Conservation (phyloP, 495 filamentous ascomycete genomes). For the Neurospora sp. region DNA sequence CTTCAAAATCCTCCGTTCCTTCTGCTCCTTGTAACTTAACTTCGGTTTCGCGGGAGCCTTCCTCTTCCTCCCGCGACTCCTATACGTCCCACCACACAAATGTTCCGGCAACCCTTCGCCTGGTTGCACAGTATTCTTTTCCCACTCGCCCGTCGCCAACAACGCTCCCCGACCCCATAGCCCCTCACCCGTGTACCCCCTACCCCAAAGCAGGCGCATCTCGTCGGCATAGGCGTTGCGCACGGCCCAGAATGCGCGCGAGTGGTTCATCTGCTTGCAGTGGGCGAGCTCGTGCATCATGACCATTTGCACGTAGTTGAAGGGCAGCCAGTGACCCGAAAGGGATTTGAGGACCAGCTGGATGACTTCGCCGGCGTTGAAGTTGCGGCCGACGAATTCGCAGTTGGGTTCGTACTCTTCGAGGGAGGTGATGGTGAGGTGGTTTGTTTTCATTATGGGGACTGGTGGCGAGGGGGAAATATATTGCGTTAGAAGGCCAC, state of each 20-base stretch:
- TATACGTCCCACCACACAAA: conserved; percentile 61
- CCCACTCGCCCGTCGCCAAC: conserved; percentile 48
- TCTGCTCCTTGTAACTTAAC: conserved; percentile 51
- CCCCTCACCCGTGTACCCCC: conserved; percentile 63
- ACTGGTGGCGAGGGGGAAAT: conserved; percentile 22
- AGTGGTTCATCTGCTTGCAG: conserved; percentile 78
- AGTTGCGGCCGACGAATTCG: conserved; percentile 70
- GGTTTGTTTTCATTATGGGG: conserved; percentile 62
- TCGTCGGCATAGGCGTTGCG: conserved; percentile 55
- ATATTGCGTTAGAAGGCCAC: background rate
- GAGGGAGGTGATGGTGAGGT: conserved; percentile 58
- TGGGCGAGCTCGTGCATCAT: conserved; percentile 81
- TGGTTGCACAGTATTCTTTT: conserved; percentile 37
- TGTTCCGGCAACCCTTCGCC: conserved; percentile 48
- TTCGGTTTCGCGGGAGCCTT: conserved; percentile 33
- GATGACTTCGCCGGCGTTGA: conserved; percentile 76
- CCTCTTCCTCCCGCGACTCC: conserved; percentile 41
- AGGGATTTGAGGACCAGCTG: conserved; percentile 64
- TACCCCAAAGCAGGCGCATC: conserved; percentile 53
- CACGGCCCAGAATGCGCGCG: conserved; percentile 60
- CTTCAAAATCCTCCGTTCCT: conserved; percentile 54
- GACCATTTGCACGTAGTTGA: conserved; percentile 70
- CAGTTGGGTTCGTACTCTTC: conserved; percentile 67
- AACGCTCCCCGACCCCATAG: conserved; percentile 61
- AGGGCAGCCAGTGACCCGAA: conserved; percentile 59